Evolutionary conservation across 2,329 filamentous ascomycete species (phyloP), one percentile per base, ranked within the genome.

Genomic region (Verticillium alfalfae): DNA sequence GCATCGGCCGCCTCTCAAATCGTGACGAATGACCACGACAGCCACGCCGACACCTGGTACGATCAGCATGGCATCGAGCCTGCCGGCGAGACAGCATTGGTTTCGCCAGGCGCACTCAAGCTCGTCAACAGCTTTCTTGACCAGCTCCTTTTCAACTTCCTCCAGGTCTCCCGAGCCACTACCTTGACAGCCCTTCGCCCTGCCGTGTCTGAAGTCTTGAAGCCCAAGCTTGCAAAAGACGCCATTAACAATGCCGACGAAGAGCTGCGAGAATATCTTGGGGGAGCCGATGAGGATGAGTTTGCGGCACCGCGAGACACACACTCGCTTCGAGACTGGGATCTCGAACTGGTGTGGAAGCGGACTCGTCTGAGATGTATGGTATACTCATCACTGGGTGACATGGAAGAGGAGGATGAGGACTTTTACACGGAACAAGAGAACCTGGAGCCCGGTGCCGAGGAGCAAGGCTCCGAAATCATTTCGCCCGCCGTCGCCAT

Each of bases 371-470:
- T 99, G 69, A 87, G 95, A 64, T 97, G 95, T 74, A 99, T 99
- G 95, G 94, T 99, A 26, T 98, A 98, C 73, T 98, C 93, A 9
- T 93, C 95, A 9, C 81, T 99, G 7, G 95, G 95, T 55, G 94
- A 99, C 71, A 88, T 99, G 84, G 96, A 99, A 74, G 95, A 99
- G 76, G 93, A 98, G 67, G 95, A 99, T 67, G 95, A 98, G 74
- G 94, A 97, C 71, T 87, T 88, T 58, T 92, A 92, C 70, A 90
- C 96, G 72, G 88, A 93, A 66, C 87, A 92, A 69, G 92, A 95
- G 62, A 85, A 91, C 49, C 81, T 94, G 12, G 84, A 87, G 41
- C 79, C 82, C 57, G 81, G 81, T 59, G 78, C 77, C 31, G 79
- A 83, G 49, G 86, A 88, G 63, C 79, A 83, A 39, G 75, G 84